Base-by-base conservation (phyloP, 2,329 filamentous ascomycete genomes). In the Lomentospora prolificans region DNA sequence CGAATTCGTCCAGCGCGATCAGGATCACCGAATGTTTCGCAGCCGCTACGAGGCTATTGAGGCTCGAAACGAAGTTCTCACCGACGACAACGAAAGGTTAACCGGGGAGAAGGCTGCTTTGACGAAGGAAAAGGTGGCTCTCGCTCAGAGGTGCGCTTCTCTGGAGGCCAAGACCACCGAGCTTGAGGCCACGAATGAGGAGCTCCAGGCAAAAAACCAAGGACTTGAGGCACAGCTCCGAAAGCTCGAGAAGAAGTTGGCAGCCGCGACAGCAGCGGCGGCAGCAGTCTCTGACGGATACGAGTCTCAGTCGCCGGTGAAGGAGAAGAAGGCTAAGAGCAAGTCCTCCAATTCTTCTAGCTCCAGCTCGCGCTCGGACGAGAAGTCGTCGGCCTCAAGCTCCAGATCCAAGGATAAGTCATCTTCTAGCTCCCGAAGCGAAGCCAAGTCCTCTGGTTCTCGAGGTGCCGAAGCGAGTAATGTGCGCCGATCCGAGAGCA, bases 81-180 rank as follows among this genome's bases (percentile, higher is more conserved):
- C 70, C 63, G 58, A 61, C 56, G 67, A 64, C 62, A 70, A 72
- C 60, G 66, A 70, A 14, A 41, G 55, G 33, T 27, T 56, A 4
- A 44, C 22, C 9, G n/a, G n/a, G 25, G 50, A 56, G 50, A 52
- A 31, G 55, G 17, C 9, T 4, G 17, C 22, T 30, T 25, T 56
- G n/a, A n/a, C n/a, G n/a, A 17, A 24, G 25, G 50, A 56, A 44
- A 52, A 31, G 55, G 17, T 7, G 10, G 17, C 22, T 30, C 33
- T 56, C 4, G 31, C 46, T 2, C 19, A 48, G 33, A 44, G 19
- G 53, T 25, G 25, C 19, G 27, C 44, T 8, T 19, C 24, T 8
- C 53, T 55, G 4, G 24, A 48, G 14, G n/a, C 27, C 12, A 24
- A 33, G 10, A 17, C 31, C 19, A 41, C 10, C 3, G 27, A 55